Evolutionary conservation across 805 yeast species (phyloP), one percentile per base, ranked within the genome.

Genomic region (Candida hungchunana): DNA sequence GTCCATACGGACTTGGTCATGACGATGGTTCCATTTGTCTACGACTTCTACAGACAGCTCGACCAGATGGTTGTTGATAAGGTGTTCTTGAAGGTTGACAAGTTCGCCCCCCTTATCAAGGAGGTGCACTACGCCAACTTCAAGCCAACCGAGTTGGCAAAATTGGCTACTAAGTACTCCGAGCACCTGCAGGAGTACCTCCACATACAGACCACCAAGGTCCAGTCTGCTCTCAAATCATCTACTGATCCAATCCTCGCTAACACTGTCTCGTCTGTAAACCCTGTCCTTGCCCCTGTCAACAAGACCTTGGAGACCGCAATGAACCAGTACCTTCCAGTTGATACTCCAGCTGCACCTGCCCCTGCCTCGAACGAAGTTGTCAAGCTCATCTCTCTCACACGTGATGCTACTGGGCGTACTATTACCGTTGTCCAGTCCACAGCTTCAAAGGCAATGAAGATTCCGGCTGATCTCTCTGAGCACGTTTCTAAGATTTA

Each of bases 281-380:
- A 43, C 30, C 47, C 47, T 2, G 39, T 43, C 17, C 37, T 43
- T 7, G 41, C 44, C 28, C 47, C 47, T 16, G 44, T 43, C 18
- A 43, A 43, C 39, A 38, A 35, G 38, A 32, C 38, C 2, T 19
- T 43, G 15, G 47, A 43, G 26, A 18, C 33, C 8, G 44, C 37
- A 6, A 35, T 43, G 12, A 40, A 40, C 21, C 14, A 28, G 9
- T 43, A 43, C 36, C 37, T 43, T 6, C 47, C 47, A 29, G 4
- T 39, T 8, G 29, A 31, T 7, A 16, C 38, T 14, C 13, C 33
- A 5, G 15, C 26, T 5, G 5, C 34, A 1, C 14, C 35, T 3
- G 4, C 39, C 10, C n/a, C 26, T 7, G 27, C 14, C 16, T 7
- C 27, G 13, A 37, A 35, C 13, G 47, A 43, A 28, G 34, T 43